Evolutionary conservation across 202 grass and related monocot genomes (phyloP).

Genomic region (Setaria viridis): DNA sequence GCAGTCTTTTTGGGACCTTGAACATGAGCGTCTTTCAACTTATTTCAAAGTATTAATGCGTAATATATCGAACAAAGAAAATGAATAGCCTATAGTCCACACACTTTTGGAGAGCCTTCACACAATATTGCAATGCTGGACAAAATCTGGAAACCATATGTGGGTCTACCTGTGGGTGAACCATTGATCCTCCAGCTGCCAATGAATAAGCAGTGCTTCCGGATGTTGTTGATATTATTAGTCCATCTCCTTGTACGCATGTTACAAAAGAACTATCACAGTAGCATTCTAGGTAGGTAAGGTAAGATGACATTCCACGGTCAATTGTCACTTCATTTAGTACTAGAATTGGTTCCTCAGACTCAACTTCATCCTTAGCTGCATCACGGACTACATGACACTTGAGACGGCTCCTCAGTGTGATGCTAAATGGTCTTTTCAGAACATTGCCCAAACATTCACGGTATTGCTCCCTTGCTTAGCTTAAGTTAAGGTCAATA

Average conservation of each 20-base stretch:
- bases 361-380: constrained; percentile 79
- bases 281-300: constrained; percentile 93
- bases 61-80: background rate
- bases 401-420: constrained; percentile 76
- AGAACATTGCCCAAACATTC: constrained; percentile 80
- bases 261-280: constrained; percentile 95
- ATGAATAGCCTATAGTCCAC: background rate
- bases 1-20: background rate
- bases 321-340: constrained; percentile 96
- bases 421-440: constrained; percentile 90
- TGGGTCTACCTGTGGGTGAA: constrained; percentile 85
- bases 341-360: constrained; percentile 82
- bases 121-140: constrained; percentile 16
- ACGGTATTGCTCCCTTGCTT: constrained; percentile 74
- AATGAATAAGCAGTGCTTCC: constrained; percentile 97
- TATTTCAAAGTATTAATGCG: background rate
- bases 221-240: constrained; percentile 94
- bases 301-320: constrained; percentile 95
- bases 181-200: constrained; percentile 98
- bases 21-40: background rate
- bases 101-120: background rate
- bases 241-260: constrained; percentile 88
- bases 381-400: constrained; percentile 86
- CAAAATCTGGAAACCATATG: constrained; percentile 23
- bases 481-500: background rate